phyloP scores from a whole-genome alignment of 306 rosid species.

The Dalbergia cochinchinensis region DNA sequence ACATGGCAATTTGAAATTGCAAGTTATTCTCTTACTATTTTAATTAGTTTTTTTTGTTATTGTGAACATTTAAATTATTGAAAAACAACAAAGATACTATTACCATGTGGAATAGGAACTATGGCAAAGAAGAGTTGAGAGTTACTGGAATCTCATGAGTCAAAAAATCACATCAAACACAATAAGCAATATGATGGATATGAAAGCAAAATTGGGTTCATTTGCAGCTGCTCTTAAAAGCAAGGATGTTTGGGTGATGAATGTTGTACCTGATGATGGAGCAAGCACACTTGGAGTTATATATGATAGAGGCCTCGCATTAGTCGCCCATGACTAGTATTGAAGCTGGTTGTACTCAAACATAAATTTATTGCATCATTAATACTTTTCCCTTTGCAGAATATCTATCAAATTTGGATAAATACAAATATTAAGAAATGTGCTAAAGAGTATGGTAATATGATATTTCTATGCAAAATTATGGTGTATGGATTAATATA shows the following conservation, averaged over 20 bases:
- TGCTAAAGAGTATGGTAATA: too few relatives aligned
- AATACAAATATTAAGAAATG: too few relatives aligned
- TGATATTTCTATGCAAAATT: too few relatives aligned
- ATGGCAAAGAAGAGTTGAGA: constrained; percentile 85
- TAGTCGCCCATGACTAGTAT: constrained; percentile 79
- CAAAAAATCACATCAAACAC: constrained; percentile 68
- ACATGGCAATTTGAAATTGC: constrained; percentile 66
- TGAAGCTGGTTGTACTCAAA: constrained; percentile 29
- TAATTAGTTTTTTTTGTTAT: neutral
- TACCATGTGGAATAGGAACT: constrained; percentile 62
- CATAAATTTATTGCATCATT: neutral
- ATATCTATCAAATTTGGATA: too few relatives aligned
- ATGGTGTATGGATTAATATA: too few relatives aligned
- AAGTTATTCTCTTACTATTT: constrained; percentile 27
- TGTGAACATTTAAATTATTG: constrained; percentile 16
- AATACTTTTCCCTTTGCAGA: too few relatives aligned
- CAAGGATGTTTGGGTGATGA: constrained; percentile 97
- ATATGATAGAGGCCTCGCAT: constrained; percentile 91
- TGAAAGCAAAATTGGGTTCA: constrained; percentile 93
- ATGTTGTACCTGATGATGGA: constrained; percentile 84
- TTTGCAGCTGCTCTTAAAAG: constrained; percentile 82
- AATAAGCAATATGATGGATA: constrained; percentile 87
- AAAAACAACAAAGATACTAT: constrained; percentile 17
- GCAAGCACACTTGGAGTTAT: constrained; percentile 87
- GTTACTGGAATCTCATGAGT: constrained; percentile 80